phyloP scores from a whole-genome alignment of 108 stramenopile genomes.

The Chaetoceros muelleri region DNA sequence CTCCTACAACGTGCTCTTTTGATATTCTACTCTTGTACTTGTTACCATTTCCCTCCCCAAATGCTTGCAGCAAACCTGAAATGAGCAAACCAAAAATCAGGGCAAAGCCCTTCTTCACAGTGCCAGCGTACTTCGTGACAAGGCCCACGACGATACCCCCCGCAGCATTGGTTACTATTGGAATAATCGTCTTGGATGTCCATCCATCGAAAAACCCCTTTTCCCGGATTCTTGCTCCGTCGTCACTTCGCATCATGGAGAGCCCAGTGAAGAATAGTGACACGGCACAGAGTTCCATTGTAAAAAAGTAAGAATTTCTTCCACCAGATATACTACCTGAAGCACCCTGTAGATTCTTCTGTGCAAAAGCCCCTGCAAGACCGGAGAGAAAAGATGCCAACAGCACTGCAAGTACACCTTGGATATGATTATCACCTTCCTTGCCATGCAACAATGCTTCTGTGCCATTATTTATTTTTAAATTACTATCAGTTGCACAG shows the following conservation, averaged over 20 bases:
- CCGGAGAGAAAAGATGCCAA: slow-evolving; percentile 67
- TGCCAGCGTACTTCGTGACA: slow-evolving; percentile 78
- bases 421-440: no score
- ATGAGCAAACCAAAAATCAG: slow-evolving; percentile 68
- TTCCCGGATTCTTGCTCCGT: slow-evolving; percentile 27
- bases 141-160: slow-evolving; percentile 85
- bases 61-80: slow-evolving; percentile 44
- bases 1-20: slow-evolving; percentile 40
- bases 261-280: slow-evolving; percentile 31
- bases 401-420: slow-evolving; percentile 52
- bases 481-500: not conserved
- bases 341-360: slow-evolving; percentile 62
- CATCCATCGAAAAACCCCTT: slow-evolving; percentile 33
- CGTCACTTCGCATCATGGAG: slow-evolving; percentile 27
- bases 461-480: not conserved
- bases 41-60: slow-evolving; percentile 3
- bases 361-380: slow-evolving; percentile 67
- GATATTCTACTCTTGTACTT: slow-evolving; percentile 16
- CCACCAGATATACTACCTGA: no score
- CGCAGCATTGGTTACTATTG: slow-evolving; percentile 52
- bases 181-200: slow-evolving; percentile 55
- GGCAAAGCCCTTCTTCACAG: slow-evolving; percentile 72
- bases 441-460: slow-evolving; percentile 1
- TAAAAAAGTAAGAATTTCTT: slow-evolving; percentile 52
- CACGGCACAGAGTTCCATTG: slow-evolving; percentile 60